Evolutionary conservation across 2,329 filamentous ascomycete genomes (phyloP).

Genomic region (Colletotrichum chrysophilum): DNA sequence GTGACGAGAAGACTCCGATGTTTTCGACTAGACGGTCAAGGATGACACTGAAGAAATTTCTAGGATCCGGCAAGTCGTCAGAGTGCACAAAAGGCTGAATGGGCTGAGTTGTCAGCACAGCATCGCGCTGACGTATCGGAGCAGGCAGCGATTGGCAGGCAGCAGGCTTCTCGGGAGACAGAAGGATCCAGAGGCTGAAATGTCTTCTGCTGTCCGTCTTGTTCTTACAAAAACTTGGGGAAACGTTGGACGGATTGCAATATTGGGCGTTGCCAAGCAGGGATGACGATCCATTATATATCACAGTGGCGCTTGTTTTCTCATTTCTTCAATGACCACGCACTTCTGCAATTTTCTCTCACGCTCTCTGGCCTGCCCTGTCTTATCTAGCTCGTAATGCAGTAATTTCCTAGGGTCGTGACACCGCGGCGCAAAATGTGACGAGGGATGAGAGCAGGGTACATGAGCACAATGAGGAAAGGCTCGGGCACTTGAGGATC

Average conservation of each 20-base stretch:
- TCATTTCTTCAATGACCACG: neutral
- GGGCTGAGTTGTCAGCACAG: neutral
- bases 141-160: neutral
- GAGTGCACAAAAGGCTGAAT: neutral
- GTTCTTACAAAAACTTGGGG: neutral
- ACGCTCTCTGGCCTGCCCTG: neutral
- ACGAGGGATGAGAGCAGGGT: neutral
- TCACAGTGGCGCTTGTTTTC: neutral
- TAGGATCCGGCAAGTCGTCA: neutral
- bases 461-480: neutral
- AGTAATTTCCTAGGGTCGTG: neutral
- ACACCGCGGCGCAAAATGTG: neutral
- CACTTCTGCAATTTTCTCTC: neutral
- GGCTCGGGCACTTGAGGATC: neutral
- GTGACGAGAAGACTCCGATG: too few relatives aligned
- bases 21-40: neutral
- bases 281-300: neutral
- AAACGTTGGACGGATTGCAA: neutral
- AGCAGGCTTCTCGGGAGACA: neutral
- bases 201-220: neutral
- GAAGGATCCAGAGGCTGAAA: neutral
- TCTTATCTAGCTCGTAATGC: neutral
- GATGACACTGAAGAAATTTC: neutral
- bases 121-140: neutral
- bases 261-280: neutral